Conservation (phyloP, 345 rosid species). For the Eucalyptus polyanthemos region DNA sequence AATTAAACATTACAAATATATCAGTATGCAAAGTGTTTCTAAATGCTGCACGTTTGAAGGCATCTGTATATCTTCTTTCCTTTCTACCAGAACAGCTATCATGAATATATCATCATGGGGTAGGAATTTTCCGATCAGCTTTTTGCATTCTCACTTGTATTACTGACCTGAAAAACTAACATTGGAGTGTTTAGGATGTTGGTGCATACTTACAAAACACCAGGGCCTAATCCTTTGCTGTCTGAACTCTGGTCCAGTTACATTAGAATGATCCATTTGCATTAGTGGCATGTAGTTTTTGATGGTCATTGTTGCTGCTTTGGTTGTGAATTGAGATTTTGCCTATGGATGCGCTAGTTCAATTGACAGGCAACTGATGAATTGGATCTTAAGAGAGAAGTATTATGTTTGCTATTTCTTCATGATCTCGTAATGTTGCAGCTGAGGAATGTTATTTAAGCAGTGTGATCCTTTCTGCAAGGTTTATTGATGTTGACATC, state of each 20-base stretch:
- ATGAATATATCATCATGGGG: background rate
- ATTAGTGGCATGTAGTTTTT: background rate
- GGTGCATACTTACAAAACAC: background rate
- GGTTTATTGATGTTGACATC: conserved; percentile 77
- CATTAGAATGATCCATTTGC: background rate
- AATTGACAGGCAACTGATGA: background rate
- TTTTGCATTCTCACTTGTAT: background rate
- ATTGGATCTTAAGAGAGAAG: background rate
- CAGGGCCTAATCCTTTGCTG: background rate
- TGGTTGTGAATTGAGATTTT: background rate
- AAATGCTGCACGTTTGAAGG: background rate
- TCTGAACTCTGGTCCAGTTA: background rate
- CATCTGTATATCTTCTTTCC: background rate
- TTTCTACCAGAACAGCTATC: background rate
- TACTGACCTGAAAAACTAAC: background rate
- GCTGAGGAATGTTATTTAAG: background rate
- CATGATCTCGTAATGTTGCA: background rate
- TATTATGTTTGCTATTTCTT: background rate
- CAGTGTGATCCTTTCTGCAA: background rate
- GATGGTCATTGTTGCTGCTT: background rate
- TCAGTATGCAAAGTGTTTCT: background rate
- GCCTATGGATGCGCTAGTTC: background rate
- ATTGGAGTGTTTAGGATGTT: background rate
- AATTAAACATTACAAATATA: background rate
- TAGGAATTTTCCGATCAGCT: background rate